Conservation (phyloP, 106 monocot species). For the Phalaenopsis aphrodite region DNA sequence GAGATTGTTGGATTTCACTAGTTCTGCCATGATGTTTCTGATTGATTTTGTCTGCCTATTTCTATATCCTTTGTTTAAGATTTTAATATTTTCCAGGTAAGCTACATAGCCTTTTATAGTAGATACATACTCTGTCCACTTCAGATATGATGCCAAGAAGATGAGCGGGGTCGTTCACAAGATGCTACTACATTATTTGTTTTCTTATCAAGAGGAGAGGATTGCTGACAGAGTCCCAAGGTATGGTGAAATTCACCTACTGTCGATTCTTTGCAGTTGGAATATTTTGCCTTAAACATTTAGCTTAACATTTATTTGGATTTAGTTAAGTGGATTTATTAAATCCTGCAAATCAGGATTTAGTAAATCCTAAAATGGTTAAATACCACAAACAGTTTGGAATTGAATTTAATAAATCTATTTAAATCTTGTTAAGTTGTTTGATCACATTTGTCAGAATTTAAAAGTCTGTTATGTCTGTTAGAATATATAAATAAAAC, state of each 20-base stretch:
- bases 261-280: conserved; percentile 92
- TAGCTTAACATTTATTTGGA: no score
- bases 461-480: no score
- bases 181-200: conserved; percentile 52
- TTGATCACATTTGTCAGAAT: no score
- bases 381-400: no score
- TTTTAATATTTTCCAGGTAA: conserved; percentile 1
- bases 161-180: conserved; percentile 79
- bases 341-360: no score
- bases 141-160: conserved; percentile 75
- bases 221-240: conserved; percentile 53
- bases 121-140: conserved; percentile 6
- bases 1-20: neutral
- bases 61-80: neutral
- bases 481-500: no score
- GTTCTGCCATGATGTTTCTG: neutral
- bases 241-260: conserved; percentile 70
- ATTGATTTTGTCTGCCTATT: neutral
- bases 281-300: conserved; percentile 47
- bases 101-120: neutral
- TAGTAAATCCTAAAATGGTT: no score
- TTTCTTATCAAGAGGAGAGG: conserved; percentile 71
- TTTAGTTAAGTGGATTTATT: no score
- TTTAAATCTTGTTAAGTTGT: no score
- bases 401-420: no score